These are phyloP conservation scores for Candida broadrunensis DNA, from an alignment of 805 yeast species.

Conservation along the genomic window DNA sequence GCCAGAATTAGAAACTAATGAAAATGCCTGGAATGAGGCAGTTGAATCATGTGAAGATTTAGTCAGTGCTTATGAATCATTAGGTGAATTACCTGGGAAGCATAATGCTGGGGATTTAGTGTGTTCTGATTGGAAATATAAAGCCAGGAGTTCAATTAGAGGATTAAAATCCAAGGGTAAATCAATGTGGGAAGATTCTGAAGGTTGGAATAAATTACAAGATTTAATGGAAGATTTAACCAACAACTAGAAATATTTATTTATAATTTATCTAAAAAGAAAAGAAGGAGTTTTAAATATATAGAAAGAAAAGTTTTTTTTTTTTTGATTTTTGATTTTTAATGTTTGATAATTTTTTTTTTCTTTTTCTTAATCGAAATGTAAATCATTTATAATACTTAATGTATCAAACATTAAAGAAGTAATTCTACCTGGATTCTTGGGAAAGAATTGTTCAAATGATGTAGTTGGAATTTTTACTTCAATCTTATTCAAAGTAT, in stretches of 20 bases:
- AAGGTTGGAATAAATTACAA: slow-evolving; percentile 67
- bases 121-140: slow-evolving; percentile 89
- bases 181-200: slow-evolving; percentile 73
- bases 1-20: slow-evolving; percentile 63
- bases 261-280: not conserved
- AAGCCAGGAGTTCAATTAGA: slow-evolving; percentile 69
- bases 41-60: slow-evolving; percentile 76
- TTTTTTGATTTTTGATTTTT: too few relatives aligned
- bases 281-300: too few relatives aligned
- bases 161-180: slow-evolving; percentile 78
- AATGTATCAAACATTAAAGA: slow-evolving; percentile 21
- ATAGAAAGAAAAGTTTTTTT: not conserved
- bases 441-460: not conserved
- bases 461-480: too few relatives aligned
- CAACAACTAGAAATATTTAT: not conserved
- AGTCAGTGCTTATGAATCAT: slow-evolving; percentile 79
- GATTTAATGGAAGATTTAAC: slow-evolving; percentile 47
- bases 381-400: slow-evolving; percentile 18
- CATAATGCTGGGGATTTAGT: slow-evolving; percentile 80
- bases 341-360: too few relatives aligned
- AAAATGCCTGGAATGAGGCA: slow-evolving; percentile 69
- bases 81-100: slow-evolving; percentile 82
- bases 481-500: too few relatives aligned
- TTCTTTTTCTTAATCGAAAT: too few relatives aligned
- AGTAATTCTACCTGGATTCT: slow-evolving; percentile 13